Conservation (phyloP, 495 filamentous ascomycete species). For the Neurospora sp. region DNA sequence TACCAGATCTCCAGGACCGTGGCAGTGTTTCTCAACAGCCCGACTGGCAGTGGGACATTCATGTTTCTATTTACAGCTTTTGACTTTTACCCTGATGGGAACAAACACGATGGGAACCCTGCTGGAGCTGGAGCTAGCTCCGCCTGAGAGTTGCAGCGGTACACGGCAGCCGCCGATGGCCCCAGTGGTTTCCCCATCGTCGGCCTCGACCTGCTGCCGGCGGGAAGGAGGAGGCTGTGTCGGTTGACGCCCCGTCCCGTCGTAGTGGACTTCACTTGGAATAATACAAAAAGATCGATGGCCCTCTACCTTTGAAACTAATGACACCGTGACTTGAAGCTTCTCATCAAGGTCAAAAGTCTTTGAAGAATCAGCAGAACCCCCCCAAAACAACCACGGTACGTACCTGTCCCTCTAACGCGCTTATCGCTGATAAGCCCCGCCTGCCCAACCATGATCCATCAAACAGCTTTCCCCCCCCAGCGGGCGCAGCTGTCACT, state of each 20-base stretch:
- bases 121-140: neutral
- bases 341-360: neutral
- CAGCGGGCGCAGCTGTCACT: neutral
- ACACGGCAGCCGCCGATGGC: neutral
- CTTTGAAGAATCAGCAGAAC: neutral
- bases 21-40: neutral
- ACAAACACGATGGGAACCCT: neutral
- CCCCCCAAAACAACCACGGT: neutral
- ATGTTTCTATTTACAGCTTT: neutral
- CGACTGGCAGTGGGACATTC: neutral
- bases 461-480: neutral
- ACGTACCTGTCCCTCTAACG: neutral
- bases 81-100: neutral
- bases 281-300: neutral
- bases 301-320: neutral
- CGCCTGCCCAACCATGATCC: neutral
- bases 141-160: neutral
- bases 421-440: neutral
- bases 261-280: neutral
- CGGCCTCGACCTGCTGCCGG: neutral
- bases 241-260: neutral
- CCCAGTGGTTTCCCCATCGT: neutral
- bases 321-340: neutral
- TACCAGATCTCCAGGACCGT: neutral
- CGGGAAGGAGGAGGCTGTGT: neutral